Evolutionary conservation across 2,329 filamentous ascomycete species (phyloP).

Genomic region (Penicillium sp.): DNA sequence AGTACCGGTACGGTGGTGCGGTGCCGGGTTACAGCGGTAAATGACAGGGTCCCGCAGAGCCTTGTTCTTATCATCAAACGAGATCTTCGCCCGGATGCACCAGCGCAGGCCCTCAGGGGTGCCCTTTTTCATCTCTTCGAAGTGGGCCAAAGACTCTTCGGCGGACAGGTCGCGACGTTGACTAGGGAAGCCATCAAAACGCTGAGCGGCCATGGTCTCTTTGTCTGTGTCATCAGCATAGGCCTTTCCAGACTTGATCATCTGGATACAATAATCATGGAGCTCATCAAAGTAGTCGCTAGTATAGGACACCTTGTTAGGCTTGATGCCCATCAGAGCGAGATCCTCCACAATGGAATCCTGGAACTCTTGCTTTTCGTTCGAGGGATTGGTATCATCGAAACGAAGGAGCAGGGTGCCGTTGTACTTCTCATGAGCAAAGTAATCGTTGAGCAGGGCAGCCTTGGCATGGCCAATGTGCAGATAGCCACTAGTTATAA

Average conservation of each 20-base stretch:
- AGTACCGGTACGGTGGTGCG: slow-evolving; percentile 58
- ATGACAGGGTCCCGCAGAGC: slow-evolving; percentile 95
- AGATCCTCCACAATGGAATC: slow-evolving; percentile 91
- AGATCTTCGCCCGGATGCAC: slow-evolving; percentile 94
- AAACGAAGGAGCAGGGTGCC: slow-evolving; percentile 87
- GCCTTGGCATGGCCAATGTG: slow-evolving; percentile 96
- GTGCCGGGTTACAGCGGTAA: slow-evolving; percentile 76
- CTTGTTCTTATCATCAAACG: slow-evolving; percentile 86
- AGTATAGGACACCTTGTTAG: slow-evolving; percentile 80
- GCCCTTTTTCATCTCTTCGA: slow-evolving; percentile 89
- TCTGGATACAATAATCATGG: slow-evolving; percentile 74
- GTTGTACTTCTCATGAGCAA: slow-evolving; percentile 86
- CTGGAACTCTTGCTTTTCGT: slow-evolving; percentile 95
- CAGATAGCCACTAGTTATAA: slow-evolving; percentile 41
- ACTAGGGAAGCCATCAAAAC: slow-evolving; percentile 77
- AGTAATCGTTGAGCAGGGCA: slow-evolving; percentile 90
- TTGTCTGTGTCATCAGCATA: slow-evolving; percentile 93
- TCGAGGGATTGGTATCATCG: slow-evolving; percentile 94
- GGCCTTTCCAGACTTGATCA: slow-evolving; percentile 80
- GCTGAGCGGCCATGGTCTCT: slow-evolving; percentile 78
- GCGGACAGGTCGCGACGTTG: slow-evolving; percentile 69
- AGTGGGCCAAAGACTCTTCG: slow-evolving; percentile 78
- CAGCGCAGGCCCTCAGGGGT: slow-evolving; percentile 71
- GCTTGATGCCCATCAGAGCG: slow-evolving; percentile 82
- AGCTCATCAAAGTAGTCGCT: slow-evolving; percentile 94